Base-by-base conservation (phyloP, 2,329 filamentous ascomycete species). In the Fusarium buxicola region DNA sequence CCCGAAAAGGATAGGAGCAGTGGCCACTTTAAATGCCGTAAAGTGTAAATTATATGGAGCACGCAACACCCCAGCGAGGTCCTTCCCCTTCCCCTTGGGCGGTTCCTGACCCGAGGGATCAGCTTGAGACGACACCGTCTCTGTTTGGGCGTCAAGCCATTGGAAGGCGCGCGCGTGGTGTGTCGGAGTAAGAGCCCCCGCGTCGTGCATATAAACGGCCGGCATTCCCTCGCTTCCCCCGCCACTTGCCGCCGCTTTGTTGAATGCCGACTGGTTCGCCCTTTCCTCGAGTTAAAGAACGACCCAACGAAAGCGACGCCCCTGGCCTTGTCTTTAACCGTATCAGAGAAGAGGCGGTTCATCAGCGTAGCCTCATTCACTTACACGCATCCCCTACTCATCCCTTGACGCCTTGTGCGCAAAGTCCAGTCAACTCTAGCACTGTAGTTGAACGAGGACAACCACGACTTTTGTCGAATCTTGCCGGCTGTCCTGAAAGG, bases 121-220 rank as follows among this genome's bases (percentile, higher is more conserved):
- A 58, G 53, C 58, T 58, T 55, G 61, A 65, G 58, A 63, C 45
- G 45, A 49, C 53, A 13, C 47, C 45, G 54, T 63, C 62, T 65
- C 53, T 65, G 58, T 55, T 63, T 63, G 43, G 44, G 43, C 25
- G 46, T 53, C 21, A 58, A 46, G 58, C 49, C 58, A 66, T 21
- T 8, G 10, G 25, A 24, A 36, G 52, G 27, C 24, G 36, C 27
- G 47, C 11, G 51, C 31, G 59, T 28, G 46, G 58, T 55, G 58
- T 60, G 52, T 46, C 59, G 55, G 63, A 61, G 48, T 30, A 54
- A 44, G 53, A 43, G 53, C 59, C 66, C 62, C 63, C 64, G 68
- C 60, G 65, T 74, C 74, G 73, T 75, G 77, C 79, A 82, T 81
- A 82, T 82, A 82, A 82, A 82, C 79, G 77, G 69, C 70, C 72